phyloP scores from a whole-genome alignment of 2,329 filamentous ascomycete genomes.

The Pseudogymnoascus sp. region DNA sequence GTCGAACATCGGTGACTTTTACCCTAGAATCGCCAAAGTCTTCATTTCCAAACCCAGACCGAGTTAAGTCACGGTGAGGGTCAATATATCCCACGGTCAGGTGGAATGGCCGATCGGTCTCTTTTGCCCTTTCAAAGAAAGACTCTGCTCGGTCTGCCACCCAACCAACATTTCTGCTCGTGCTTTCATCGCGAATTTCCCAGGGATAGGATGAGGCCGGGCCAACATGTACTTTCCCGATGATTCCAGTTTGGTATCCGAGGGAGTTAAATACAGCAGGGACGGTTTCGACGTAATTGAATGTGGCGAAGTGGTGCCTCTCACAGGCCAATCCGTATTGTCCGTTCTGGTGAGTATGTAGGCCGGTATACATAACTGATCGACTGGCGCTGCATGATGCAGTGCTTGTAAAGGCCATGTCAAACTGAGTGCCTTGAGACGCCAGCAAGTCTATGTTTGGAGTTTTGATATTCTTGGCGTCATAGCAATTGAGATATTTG shows the following conservation, averaged over 20 bases:
- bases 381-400: slow-evolving; percentile 41
- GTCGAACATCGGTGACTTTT: background rate
- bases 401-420: slow-evolving; percentile 36
- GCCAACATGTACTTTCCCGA: slow-evolving; percentile 42
- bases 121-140: slow-evolving; percentile 32
- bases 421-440: slow-evolving; percentile 30
- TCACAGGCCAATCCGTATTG: slow-evolving; percentile 36
- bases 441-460: slow-evolving; percentile 37
- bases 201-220: slow-evolving; percentile 35
- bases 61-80: slow-evolving; percentile 36
- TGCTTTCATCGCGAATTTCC: slow-evolving; percentile 33
- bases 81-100: slow-evolving; percentile 40
- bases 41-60: slow-evolving; percentile 29
- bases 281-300: slow-evolving; percentile 35
- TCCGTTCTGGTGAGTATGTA: slow-evolving; percentile 41
- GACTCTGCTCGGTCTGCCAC: slow-evolving; percentile 31
- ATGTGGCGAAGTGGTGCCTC: slow-evolving; percentile 36
- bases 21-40: slow-evolving; percentile 21
- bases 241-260: slow-evolving; percentile 39
- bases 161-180: slow-evolving; percentile 35
- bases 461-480: slow-evolving; percentile 25
- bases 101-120: slow-evolving; percentile 31
- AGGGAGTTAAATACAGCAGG: slow-evolving; percentile 32
- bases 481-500: slow-evolving; percentile 31
- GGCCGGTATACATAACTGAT: slow-evolving; percentile 40